Percentiles rank a stretch among this genome's conserved stretches.
These are phyloP conservation scores for Sinapis alba DNA, from an alignment of 441 rosid genomes.

Conservation along the genomic window DNA sequence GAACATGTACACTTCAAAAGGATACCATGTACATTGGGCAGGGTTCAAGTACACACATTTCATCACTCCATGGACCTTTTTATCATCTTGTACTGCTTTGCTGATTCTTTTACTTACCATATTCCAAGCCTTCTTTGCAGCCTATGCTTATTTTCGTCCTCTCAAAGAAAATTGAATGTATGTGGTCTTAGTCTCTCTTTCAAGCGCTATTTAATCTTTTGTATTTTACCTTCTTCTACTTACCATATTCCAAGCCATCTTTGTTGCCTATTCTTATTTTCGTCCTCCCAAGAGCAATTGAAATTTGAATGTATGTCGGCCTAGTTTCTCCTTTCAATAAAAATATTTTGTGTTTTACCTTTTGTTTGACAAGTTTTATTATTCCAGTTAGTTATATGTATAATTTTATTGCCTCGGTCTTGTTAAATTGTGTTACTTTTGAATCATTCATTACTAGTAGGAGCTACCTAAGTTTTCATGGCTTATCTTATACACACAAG, in stretches of 20 bases:
- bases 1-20: background rate
- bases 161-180: background rate
- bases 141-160: background rate
- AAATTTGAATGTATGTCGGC: no score
- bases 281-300: background rate
- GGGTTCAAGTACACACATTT: background rate
- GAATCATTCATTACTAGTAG: background rate
- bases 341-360: no score
- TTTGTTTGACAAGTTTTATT: background rate
- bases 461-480: no score
- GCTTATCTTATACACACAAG: no score
- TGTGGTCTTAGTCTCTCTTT: no score
- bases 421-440: background rate
- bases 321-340: no score
- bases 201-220: no score
- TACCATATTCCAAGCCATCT: background rate
- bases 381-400: no score
- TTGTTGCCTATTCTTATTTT: background rate
- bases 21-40: background rate
- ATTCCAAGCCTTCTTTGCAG: background rate
- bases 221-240: background rate
- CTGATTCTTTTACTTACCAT: background rate
- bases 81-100: background rate
- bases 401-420: background rate
- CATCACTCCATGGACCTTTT: background rate